phyloP scores from a whole-genome alignment of 768 basidiomycete genomes.

The Russula virescens region DNA sequence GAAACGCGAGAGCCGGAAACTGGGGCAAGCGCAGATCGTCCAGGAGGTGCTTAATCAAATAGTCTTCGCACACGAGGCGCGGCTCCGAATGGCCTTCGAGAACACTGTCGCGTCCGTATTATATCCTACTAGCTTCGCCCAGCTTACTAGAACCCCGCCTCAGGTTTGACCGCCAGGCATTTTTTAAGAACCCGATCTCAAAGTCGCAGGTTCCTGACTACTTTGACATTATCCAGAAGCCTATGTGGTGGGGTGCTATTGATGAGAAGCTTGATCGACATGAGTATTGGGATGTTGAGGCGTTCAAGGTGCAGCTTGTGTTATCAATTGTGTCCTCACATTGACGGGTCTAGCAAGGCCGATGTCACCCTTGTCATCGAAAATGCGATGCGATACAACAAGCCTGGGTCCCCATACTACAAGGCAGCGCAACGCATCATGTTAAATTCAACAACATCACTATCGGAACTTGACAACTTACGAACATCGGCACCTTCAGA shows the following conservation, averaged over 20 bases:
- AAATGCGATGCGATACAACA: conserved; percentile 87
- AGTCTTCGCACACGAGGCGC: conserved; percentile 61
- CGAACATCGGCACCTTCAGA: conserved; percentile 18
- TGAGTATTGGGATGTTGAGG: conserved; percentile 71
- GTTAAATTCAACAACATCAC: conserved; percentile 37
- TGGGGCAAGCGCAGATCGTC: conserved; percentile 58
- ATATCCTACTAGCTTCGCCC: background rate
- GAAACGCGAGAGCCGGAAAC: conserved; percentile 79
- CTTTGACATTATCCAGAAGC: conserved; percentile 74
- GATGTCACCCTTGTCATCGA: conserved; percentile 80
- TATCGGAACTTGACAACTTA: conserved; percentile 38
- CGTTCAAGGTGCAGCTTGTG: conserved; percentile 52
- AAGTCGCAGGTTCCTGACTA: conserved; percentile 82
- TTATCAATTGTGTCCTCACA: background rate
- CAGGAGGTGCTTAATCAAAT: conserved; percentile 56
- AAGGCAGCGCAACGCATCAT: conserved; percentile 64
- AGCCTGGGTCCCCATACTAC: conserved; percentile 61
- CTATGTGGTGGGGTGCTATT: conserved; percentile 87
- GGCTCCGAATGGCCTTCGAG: conserved; percentile 60
- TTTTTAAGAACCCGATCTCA: conserved; percentile 82
- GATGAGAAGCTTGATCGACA: conserved; percentile 75
- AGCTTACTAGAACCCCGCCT: background rate
- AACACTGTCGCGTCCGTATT: conserved; percentile 59
- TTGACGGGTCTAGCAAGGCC: conserved; percentile 39
- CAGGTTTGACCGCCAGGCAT: conserved; percentile 67